Conservation (phyloP, 306 rosid genomes). For the Amphicarpaea edgeworthii region DNA sequence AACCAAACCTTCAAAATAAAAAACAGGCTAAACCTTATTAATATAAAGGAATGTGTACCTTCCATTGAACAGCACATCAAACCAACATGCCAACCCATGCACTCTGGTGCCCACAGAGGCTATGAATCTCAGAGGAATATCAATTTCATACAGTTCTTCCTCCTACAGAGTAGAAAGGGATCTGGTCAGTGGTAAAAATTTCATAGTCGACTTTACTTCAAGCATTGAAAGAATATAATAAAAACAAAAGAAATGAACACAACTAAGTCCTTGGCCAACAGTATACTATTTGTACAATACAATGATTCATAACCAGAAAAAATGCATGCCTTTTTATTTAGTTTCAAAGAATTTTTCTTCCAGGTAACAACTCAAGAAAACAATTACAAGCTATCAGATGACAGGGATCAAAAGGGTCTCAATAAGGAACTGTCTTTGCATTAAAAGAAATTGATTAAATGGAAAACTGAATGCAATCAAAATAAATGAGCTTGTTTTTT, state of each 20-base stretch:
- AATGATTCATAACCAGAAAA: constrained; percentile 25
- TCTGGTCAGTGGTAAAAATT: constrained; percentile 19
- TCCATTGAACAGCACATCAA: constrained; percentile 91
- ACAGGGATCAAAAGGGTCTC: background rate
- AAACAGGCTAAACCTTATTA: constrained; percentile 14
- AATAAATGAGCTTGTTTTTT: constrained; percentile 28
- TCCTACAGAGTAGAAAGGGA: constrained; percentile 61
- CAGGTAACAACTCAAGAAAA: constrained; percentile 4
- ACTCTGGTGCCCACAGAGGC: constrained; percentile 90
- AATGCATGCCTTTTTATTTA: background rate
- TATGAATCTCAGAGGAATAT: constrained; percentile 80
- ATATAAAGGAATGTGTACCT: constrained; percentile 60
- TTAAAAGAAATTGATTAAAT: constrained; percentile 20
- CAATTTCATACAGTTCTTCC: constrained; percentile 88
- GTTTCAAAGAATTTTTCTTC: constrained; percentile 14
- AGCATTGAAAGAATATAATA: constrained; percentile 9
- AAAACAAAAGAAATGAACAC: constrained; percentile 2
- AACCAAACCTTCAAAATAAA: constrained; percentile 12
- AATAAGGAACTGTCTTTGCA: constrained; percentile 15
- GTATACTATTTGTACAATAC: background rate
- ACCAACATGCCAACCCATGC: constrained; percentile 99
- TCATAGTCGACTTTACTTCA: background rate
- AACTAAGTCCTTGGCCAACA: background rate
- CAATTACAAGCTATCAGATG: constrained; percentile 30
- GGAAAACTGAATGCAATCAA: constrained; percentile 24